Evolutionary conservation across 225 moss, liverwort and hornwort genomes (phyloP), one percentile per base, ranked within the genome.

Genomic region (Climacium dendroides): DNA sequence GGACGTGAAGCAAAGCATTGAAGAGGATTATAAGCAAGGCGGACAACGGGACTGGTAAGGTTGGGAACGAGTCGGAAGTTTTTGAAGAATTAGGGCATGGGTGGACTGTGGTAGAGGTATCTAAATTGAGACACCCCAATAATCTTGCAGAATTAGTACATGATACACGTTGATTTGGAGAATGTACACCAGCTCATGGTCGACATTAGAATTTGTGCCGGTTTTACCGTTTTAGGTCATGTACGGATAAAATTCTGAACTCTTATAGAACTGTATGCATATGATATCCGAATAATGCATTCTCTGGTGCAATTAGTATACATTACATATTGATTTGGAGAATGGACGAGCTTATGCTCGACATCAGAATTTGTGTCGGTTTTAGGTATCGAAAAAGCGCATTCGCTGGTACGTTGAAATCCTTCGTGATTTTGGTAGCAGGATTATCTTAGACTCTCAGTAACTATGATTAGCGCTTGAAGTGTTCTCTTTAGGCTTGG

Each of bases 11-110:
- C 92, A 93, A 55, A 89, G 30, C 84, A 89, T 97, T 30, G 97
- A 97, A 87, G 97, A 97, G 60, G 96, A 97, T 69, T 95, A 86
- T 67, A 97, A 93, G 86, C 93, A 91, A 34, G 96, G 97, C 75
- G 97, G 97, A 55, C 97, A 97, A 76, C 96, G 97, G 54, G 93
- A 96, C 87, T 97, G 97, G 97, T 97, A 86, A 89, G 89, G 12
- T 69, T 70, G 24, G 4, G 69, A 29, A 67, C n/a, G 43, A 28
- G 48, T 60, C 39, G 15, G 28, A 47, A 61, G 6, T 7, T 29
- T 87, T 53, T 43, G 25, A 58, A 24, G 54, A 80, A 81, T 62
- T 89, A 84, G 87, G 87, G 70, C 48, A n/a, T 87, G 80, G 34
- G 19, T 74, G 41, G 53, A 63, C 39, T 52, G 11, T 17, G 15